Base-by-base conservation (phyloP, 306 rosid species). In the Crataegus laevigata region DNA sequence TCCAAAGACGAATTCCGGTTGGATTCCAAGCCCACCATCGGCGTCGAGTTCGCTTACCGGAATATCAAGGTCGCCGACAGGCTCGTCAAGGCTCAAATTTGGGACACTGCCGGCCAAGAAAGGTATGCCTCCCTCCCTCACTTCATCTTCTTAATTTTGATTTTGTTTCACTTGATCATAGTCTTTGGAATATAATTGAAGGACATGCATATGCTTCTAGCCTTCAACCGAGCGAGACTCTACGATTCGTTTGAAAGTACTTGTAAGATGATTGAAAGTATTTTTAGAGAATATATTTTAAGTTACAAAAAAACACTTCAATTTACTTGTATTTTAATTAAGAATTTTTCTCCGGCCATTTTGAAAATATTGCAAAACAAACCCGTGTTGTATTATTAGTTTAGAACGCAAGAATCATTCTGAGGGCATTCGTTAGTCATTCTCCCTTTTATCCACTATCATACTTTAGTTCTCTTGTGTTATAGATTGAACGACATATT, bases 91-190 rank as follows among this genome's bases (percentile, higher is more conserved):
- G 87, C 96, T 32, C 98, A 94, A 79, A 94, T 94, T 50, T 94
- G 98, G 98, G 97, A 94, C 85, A 94, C 98, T 67, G 98, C 97
- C 13, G 97, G 97, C 76, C 98, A 93, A 85, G 98, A 93, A 77
- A 91, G 98, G 97, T 93, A 75, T 15, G 29, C 38, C 11, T 60
- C 36, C 3, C 25, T 4, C 4, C 24, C 6, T 30, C 15, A 17
- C 15, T 36, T 70, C 29, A 59, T 60, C 61, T 38, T 9, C 59
- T 6, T 4, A 4, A 18, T 2, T 34, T 19, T 65, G 26, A 65
- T 34, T 26, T 3, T 36, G 25, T 65, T 67, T 40, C 71, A 40
- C 22, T 40, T 22, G 11, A 13, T 22, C 69, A 34, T 34, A 25
- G 4, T 6, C 18, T 60, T 60, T 47, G 52, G 43, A 40, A 40